Evolutionary conservation across 169 alveolate species (phyloP).

Genomic region (Cryptosporidium parvum): DNA sequence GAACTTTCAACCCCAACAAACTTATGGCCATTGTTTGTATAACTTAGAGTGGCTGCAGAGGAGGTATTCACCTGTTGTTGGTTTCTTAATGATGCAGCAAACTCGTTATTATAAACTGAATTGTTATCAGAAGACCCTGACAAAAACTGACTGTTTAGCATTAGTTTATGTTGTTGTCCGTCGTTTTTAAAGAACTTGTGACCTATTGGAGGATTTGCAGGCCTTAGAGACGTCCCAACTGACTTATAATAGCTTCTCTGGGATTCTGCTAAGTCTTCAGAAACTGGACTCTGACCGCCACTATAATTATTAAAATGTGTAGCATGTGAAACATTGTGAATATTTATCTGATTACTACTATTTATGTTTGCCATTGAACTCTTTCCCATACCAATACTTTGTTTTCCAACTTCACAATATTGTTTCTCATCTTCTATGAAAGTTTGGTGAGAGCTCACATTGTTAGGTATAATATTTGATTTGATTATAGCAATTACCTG

Average conservation of each 20-base stretch:
- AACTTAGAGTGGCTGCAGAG: neutral
- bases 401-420: neutral
- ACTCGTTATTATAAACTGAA: neutral
- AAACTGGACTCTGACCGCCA: conserved; percentile 7
- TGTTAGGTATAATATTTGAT: conserved; percentile 57
- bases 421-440: conserved; percentile 2
- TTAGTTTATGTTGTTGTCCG: neutral
- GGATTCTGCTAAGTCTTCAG: neutral
- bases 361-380: neutral
- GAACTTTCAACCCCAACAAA: conserved; percentile 24
- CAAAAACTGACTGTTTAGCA: conserved; percentile 1
- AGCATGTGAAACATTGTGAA: neutral
- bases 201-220: neutral
- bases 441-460: neutral
- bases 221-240: conserved; percentile 31
- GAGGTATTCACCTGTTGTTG: neutral
- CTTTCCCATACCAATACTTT: neutral
- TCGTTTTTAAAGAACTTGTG: neutral
- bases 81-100: conserved; percentile 4
- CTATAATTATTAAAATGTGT: neutral
- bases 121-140: conserved; percentile 5
- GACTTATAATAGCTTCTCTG: conserved; percentile 4
- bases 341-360: neutral
- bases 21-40: conserved; percentile 7
- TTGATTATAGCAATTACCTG: conserved; percentile 62